Evolutionary conservation across 2,329 filamentous ascomycete genomes (phyloP).

Genomic region (Aspergillus pseudoterreus): DNA sequence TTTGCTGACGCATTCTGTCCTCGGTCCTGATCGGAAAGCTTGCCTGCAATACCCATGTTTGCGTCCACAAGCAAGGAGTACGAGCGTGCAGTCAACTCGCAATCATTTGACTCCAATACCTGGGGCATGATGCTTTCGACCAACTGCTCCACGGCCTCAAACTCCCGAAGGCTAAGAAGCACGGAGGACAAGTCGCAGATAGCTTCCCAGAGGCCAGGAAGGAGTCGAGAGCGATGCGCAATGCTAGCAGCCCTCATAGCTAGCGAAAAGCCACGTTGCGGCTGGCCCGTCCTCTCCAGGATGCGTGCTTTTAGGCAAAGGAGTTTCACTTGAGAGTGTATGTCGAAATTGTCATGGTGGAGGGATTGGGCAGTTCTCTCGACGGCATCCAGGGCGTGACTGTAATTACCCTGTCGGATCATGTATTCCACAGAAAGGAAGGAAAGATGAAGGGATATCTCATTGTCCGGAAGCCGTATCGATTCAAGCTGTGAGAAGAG

Average conservation of each 20-base stretch:
- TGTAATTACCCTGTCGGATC: conserved; percentile 51
- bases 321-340: conserved; percentile 66
- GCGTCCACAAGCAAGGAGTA: conserved; percentile 73
- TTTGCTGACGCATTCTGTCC: conserved; percentile 34
- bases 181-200: conserved; percentile 65
- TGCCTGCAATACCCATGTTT: conserved; percentile 69
- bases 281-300: conserved; percentile 63
- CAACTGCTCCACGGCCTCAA: conserved; percentile 61
- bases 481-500: conserved; percentile 57
- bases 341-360: conserved; percentile 55
- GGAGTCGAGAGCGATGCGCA: conserved; percentile 65
- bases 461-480: conserved; percentile 52
- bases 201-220: conserved; percentile 70
- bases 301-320: conserved; percentile 70
- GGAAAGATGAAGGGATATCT: conserved; percentile 57
- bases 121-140: conserved; percentile 70
- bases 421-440: conserved; percentile 59
- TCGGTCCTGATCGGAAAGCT: conserved; percentile 28
- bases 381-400: conserved; percentile 52
- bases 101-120: conserved; percentile 67
- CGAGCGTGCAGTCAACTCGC: conserved; percentile 59
- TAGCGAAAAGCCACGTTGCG: conserved; percentile 73
- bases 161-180: conserved; percentile 67
- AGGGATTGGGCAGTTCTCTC: conserved; percentile 52
- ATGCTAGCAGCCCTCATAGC: conserved; percentile 71